These are phyloP conservation scores for Phytophthora uliginosa DNA, from an alignment of 352 stramenopile genomes.

Conservation along the genomic window DNA sequence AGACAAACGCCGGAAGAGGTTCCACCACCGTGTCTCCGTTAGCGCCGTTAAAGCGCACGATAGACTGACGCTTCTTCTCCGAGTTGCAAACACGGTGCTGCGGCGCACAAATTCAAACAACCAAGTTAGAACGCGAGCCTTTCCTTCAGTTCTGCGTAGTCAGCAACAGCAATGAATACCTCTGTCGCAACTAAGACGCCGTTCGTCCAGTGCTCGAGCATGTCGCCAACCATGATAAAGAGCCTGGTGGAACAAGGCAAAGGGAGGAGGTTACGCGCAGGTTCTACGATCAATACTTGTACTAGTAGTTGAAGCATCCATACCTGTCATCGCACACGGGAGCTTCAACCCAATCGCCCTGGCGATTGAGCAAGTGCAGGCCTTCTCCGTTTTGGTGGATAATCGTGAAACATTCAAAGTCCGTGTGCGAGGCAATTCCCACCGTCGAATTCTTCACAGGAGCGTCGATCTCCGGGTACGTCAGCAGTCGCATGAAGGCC, in stretches of 20 bases:
- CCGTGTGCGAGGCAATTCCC: slow-evolving; percentile 85
- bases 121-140: neutral
- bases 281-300: neutral
- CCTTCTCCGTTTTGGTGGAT: slow-evolving; percentile 87
- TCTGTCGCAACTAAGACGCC: slow-evolving; percentile 76
- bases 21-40: slow-evolving; percentile 79
- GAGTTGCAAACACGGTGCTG: slow-evolving; percentile 86
- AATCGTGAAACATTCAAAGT: slow-evolving; percentile 90
- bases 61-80: slow-evolving; percentile 81
- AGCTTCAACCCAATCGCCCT: slow-evolving; percentile 75
- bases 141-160: too few relatives aligned
- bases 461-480: slow-evolving; percentile 66
- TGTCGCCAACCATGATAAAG: slow-evolving; percentile 85
- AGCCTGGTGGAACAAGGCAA: slow-evolving; percentile 33
- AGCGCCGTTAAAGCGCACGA: slow-evolving; percentile 86
- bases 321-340: slow-evolving; percentile 76
- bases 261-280: neutral
- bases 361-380: slow-evolving; percentile 70
- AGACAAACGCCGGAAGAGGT: slow-evolving; percentile 70
- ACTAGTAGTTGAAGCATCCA: neutral
- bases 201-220: slow-evolving; percentile 89
- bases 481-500: slow-evolving; percentile 84
- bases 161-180: slow-evolving; percentile 32
- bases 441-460: slow-evolving; percentile 70
- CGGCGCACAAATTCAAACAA: slow-evolving; percentile 2